Conservation (phyloP, 257 asterid genomes). For the Solanum raphanifolium region DNA sequence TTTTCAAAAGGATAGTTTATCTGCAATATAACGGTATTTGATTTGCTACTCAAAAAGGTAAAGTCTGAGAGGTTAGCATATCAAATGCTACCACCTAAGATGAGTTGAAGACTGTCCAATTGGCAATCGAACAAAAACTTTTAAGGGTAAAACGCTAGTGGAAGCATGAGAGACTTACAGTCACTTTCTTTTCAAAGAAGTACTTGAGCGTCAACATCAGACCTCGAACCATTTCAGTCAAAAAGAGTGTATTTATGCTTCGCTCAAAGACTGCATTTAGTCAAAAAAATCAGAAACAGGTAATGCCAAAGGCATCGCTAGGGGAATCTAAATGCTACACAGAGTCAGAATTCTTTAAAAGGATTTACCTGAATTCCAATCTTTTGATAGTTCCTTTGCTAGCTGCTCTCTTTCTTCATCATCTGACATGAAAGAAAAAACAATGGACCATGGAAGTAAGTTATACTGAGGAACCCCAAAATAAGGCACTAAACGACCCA, state of each 20-base stretch:
- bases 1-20: conserved; percentile 92
- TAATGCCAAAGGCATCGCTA: not conserved
- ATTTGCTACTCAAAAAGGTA: not conserved
- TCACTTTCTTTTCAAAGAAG: conserved; percentile 79
- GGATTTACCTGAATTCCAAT: conserved; percentile 73
- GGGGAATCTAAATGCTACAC: not conserved
- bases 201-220: conserved; percentile 73
- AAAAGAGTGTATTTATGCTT: conserved; percentile 79
- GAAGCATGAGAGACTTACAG: conserved; percentile 38
- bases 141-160: not conserved
- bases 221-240: conserved; percentile 97
- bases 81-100: not conserved
- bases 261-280: conserved; percentile 68
- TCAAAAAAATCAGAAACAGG: conserved; percentile 2
- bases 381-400: conserved; percentile 70
- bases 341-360: not conserved
- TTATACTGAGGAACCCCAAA: not conserved
- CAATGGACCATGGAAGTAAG: not conserved
- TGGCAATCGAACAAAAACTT: not conserved
- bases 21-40: conserved; percentile 22
- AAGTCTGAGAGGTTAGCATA: not conserved
- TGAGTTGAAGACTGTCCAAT: not conserved
- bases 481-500: not conserved
- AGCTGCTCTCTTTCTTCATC: conserved; percentile 81
- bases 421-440: conserved; percentile 25